Base-by-base conservation (phyloP, 805 yeast species). In the Myxozyma nipponensis region DNA sequence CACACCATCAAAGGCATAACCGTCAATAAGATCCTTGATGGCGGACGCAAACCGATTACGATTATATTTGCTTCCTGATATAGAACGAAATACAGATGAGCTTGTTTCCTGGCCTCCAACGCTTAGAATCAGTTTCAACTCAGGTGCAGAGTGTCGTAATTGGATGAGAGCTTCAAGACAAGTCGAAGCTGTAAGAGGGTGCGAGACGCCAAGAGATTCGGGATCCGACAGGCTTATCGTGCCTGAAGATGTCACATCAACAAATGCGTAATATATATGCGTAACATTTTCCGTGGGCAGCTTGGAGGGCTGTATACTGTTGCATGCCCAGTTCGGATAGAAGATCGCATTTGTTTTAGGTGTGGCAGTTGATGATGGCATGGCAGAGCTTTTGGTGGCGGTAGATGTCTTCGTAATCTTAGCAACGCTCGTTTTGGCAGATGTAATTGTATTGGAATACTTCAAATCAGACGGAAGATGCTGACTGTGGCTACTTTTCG, bases 1-100 rank as follows among this genome's bases (percentile, higher is more conserved):
- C 41, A 91, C 71, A 0, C 98, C 97, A 65, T 90, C 97, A 62
- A 90, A 82, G 0, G 83, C 82, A 63, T 78, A 77, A 22, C 72
- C 66, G 2, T 66, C 51, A 65, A 86, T 71, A 23, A 77, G 66
- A 0, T 66, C 64, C 0, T 77, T 71, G 1, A 81, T 68, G 1
- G 82, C 72, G 1, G 62, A 45, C 2, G 79, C 76, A 63, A 89
- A 86, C 0, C 39, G 63, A 1, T 63, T 61, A 4, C 81, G 50
- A 44, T 68, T 69, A 0, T 35, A 43, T 0, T 68, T 64, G 18
- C 77, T 74, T 0, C 69, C 62, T 23, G 63, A 60, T 3, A 74
- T 73, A 1, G 65, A 66, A 0, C 81, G 70, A 39, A 90, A 82
- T 15, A 70, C 69, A 0, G 69, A 28, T 7, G 13, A 66, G 22